Conservation (phyloP, 2,329 filamentous ascomycete species). For the Zasmidium citrigriseum region DNA sequence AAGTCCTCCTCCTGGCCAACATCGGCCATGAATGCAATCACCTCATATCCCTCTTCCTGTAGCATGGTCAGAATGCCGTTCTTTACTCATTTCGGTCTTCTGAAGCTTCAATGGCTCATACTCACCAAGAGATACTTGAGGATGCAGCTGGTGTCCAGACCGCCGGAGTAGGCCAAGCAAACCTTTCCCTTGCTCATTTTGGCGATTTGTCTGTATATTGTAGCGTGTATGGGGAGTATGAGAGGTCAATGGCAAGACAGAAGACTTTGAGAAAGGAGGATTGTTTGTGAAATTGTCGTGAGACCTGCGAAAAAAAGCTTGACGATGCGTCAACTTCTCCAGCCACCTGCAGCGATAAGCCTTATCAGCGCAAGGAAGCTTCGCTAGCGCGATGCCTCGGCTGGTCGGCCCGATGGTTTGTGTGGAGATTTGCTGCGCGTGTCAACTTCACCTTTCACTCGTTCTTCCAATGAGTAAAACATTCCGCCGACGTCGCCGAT, state of each 20-base stretch:
- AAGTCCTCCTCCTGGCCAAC: conserved; percentile 67
- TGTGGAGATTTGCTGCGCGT: neutral
- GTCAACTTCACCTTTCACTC: too few relatives aligned
- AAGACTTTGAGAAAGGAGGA: neutral
- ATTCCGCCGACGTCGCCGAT: too few relatives aligned
- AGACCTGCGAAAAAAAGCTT: neutral
- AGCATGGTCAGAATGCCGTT: neutral
- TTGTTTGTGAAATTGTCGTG: neutral
- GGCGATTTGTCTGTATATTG: neutral
- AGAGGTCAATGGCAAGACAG: neutral
- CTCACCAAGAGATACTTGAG: conserved; percentile 44
- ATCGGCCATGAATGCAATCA: conserved; percentile 70
- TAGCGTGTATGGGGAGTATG: neutral
- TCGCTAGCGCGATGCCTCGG: neutral
- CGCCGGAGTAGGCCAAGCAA: conserved; percentile 55
- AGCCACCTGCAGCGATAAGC: neutral
- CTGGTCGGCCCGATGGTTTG: neutral
- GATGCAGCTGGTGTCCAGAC: conserved; percentile 62
- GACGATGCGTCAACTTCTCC: neutral
- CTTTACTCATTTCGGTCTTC: neutral
- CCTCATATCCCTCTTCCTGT: conserved; percentile 58
- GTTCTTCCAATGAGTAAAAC: neutral
- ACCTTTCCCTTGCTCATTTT: conserved; percentile 39
- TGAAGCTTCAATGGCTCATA: conserved; percentile 32
- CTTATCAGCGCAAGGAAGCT: neutral